These are phyloP conservation scores for Gaillardinia entomophila DNA, from an alignment of 805 yeast genomes.

Conservation along the genomic window DNA sequence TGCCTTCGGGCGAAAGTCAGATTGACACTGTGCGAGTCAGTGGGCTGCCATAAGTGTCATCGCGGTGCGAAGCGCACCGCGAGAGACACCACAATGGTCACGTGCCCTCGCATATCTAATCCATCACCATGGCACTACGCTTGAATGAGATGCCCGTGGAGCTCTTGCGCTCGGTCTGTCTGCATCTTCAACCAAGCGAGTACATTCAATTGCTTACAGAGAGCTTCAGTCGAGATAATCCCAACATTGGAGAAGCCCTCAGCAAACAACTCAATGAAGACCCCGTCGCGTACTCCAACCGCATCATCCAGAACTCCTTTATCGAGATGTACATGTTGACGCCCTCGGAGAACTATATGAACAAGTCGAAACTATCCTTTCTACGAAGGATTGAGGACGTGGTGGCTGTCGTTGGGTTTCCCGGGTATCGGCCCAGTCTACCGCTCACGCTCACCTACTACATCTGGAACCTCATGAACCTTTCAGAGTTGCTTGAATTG, in stretches of 20 bases:
- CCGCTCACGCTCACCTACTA: constrained; percentile 10
- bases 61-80: too few species aligned
- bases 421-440: constrained; percentile 3
- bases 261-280: neutral
- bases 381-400: constrained; percentile 1
- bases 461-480: constrained; percentile 10
- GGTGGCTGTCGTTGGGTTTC: neutral
- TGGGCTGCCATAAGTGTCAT: too few species aligned
- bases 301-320: constrained; percentile 7
- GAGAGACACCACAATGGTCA: too few species aligned
- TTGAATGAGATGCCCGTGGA: neutral
- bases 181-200: neutral
- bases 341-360: constrained; percentile 5
- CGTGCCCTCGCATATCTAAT: too few species aligned
- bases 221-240: neutral
- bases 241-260: neutral
- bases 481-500: constrained; percentile 5
- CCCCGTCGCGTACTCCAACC: constrained; percentile 5
- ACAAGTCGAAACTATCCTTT: constrained; percentile 5
- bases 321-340: constrained; percentile 12
- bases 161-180: neutral
- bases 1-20: too few species aligned
- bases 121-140: neutral
- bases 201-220: neutral
- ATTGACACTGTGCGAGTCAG: too few species aligned